A percentile compares a stretch with the other conserved stretches of the same genome.
These are phyloP conservation scores for Coniella vitis DNA, from an alignment of 2,329 filamentous ascomycete genomes.

Conservation along the genomic window DNA sequence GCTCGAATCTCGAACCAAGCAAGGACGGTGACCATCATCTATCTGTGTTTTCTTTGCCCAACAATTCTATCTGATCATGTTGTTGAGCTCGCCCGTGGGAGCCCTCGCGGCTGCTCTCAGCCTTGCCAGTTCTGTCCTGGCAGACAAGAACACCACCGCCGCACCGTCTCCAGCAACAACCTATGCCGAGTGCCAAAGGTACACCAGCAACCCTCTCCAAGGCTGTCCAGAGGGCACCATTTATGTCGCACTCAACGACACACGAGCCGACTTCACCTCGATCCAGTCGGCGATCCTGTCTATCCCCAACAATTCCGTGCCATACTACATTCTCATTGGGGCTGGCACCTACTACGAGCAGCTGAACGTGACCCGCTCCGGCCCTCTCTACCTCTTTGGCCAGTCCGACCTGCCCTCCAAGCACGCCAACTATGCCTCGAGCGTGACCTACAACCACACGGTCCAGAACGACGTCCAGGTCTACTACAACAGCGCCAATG, in stretches of 20 bases:
- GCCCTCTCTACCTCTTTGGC: slow-evolving; percentile 56
- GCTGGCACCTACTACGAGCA: slow-evolving; percentile 57
- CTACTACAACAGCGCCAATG: slow-evolving; percentile 51
- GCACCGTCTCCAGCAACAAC: slow-evolving; percentile 21
- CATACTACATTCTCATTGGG: slow-evolving; percentile 51
- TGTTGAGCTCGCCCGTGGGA: slow-evolving; percentile 5
- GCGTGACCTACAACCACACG: slow-evolving; percentile 35
- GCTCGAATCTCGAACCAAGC: not conserved
- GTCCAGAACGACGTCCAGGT: slow-evolving; percentile 45
- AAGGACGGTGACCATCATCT: not conserved
- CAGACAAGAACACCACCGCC: slow-evolving; percentile 8
- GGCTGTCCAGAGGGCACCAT: slow-evolving; percentile 34
- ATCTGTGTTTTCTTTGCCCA: not conserved
- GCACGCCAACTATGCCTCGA: slow-evolving; percentile 27
- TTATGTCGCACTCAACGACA: slow-evolving; percentile 32
- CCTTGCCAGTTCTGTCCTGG: slow-evolving; percentile 11
- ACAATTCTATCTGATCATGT: slow-evolving; percentile 1
- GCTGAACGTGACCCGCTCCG: slow-evolving; percentile 56
- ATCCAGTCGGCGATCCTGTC: slow-evolving; percentile 36
- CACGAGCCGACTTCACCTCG: slow-evolving; percentile 29
- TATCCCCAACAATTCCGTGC: slow-evolving; percentile 32
- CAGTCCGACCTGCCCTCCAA: slow-evolving; percentile 37
- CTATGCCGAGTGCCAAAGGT: slow-evolving; percentile 26
- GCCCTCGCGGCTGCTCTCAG: slow-evolving; percentile 14
- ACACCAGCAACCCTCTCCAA: slow-evolving; percentile 26